Evolutionary conservation across 495 filamentous ascomycete species (phyloP).

Genomic region (Aspergillus bertholletiae): DNA sequence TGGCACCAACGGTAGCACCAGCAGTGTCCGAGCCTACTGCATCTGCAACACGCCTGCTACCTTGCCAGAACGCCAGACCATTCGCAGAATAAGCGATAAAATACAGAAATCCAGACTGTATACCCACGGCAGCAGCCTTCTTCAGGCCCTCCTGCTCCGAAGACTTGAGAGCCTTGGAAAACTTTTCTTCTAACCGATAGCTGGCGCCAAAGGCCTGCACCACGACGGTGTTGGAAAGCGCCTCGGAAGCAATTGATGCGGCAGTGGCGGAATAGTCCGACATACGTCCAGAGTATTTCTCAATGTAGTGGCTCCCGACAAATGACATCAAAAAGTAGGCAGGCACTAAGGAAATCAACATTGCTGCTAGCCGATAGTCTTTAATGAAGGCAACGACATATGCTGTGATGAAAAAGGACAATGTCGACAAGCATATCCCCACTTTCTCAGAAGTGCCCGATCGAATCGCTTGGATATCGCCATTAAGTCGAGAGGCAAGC

Average conservation of each 20-base stretch:
- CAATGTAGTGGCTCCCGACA: conserved; percentile 54
- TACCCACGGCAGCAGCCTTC: conserved; percentile 52
- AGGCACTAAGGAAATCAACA: conserved; percentile 56
- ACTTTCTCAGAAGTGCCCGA: conserved; percentile 65
- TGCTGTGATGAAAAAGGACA: conserved; percentile 57
- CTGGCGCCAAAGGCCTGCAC: conserved; percentile 48
- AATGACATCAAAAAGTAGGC: conserved; percentile 60
- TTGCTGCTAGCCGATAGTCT: conserved; percentile 36
- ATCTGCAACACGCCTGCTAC: conserved; percentile 50
- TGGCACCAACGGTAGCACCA: conserved; percentile 48
- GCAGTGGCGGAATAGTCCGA: conserved; percentile 44
- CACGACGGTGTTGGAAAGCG: conserved; percentile 38
- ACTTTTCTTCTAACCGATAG: conserved; percentile 45
- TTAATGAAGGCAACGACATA: conserved; percentile 63
- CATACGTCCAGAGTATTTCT: conserved; percentile 51
- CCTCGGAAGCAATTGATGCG: conserved; percentile 44
- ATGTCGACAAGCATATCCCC: conserved; percentile 55
- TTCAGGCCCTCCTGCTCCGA: conserved; percentile 50
- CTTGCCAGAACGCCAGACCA: conserved; percentile 64
- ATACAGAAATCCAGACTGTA: conserved; percentile 58
- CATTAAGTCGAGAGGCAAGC: conserved; percentile 54
- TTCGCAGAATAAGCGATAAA: conserved; percentile 63
- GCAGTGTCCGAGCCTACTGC: conserved; percentile 35
- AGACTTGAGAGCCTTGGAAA: conserved; percentile 38
- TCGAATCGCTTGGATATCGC: conserved; percentile 56